A percentile compares a stretch with the other conserved stretches of the same genome.
Evolutionary conservation across 2,329 filamentous ascomycete species (phyloP).

Genomic region (Trichoderma sp.): DNA sequence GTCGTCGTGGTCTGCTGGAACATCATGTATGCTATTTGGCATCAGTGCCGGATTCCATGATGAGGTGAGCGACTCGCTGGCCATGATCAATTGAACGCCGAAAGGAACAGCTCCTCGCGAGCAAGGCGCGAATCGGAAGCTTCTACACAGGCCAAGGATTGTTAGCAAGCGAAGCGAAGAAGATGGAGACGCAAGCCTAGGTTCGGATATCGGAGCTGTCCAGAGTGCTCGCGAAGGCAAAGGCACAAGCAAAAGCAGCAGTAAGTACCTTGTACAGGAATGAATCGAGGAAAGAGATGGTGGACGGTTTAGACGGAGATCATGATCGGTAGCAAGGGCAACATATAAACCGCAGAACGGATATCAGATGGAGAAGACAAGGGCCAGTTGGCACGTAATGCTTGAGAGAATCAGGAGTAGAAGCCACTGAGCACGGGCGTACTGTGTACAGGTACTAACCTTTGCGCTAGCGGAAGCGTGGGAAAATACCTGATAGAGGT

Average conservation of each 20-base stretch:
- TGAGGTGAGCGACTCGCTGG: slow-evolving; percentile 38
- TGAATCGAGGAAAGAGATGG: slow-evolving; percentile 12
- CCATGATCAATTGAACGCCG: slow-evolving; percentile 36
- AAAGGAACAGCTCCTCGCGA: background rate
- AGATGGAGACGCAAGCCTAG: background rate
- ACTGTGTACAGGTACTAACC: background rate
- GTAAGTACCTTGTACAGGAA: slow-evolving; percentile 25
- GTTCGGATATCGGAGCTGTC: background rate
- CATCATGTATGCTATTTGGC: slow-evolving; percentile 35
- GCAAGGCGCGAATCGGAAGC: slow-evolving; percentile 10
- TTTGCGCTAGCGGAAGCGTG: slow-evolving; percentile 15
- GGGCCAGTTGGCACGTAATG: slow-evolving; percentile 21
- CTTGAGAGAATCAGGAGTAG: slow-evolving; percentile 17
- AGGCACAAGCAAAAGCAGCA: background rate
- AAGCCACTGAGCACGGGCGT: slow-evolving; percentile 16
- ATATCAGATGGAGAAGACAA: slow-evolving; percentile 17
- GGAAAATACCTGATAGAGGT: slow-evolving; percentile 1
- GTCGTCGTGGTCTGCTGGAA: slow-evolving; percentile 25
- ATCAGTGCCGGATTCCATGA: slow-evolving; percentile 46
- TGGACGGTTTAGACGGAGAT: slow-evolving; percentile 21
- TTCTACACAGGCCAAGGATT: background rate
- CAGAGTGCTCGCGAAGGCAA: background rate
- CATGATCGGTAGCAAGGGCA: slow-evolving; percentile 26
- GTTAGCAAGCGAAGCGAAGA: slow-evolving; percentile 5
- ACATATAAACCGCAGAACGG: slow-evolving; percentile 24